Evolutionary conservation across 1,139 yeast species (phyloP), one percentile per base, ranked within the genome.

Genomic region (Hansenula sp.): DNA sequence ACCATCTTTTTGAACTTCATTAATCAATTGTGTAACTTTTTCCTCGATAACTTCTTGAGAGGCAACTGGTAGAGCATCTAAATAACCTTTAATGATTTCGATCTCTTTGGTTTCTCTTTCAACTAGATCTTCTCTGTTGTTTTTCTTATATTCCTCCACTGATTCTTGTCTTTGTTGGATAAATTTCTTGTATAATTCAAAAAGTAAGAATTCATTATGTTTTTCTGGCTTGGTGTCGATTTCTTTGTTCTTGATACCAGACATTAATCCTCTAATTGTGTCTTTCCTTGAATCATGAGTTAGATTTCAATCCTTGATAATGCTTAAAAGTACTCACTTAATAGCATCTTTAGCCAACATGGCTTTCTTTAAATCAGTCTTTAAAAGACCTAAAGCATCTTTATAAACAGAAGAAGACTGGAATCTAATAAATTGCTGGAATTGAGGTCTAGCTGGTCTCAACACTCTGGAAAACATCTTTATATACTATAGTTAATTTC

Each of bases 211-310:
- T 50, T 79, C 83, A 38, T 73, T 71, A 29, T 66, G 61, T 19
- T 68, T 62, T 7, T 70, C 60, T 6, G 65, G 74, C 38, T 70
- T 66, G 17, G 63, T 62, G 33, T 74, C 78, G 40, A 80, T 75
- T 51, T 79, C 83, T 39, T 73, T 67, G 59, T 81, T 80, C 60
- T 81, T 80, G 46, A 79, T 71, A 16, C 71, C 73, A 6, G 84
- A 68, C 55, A 81, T 62, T 11, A 81, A 65, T 13, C 75, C 68
- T 47, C 80, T 69, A 32, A 80, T 68, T 1, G 82, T 79, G 37
- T 74, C 77, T 52, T 79, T 79, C 47, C 60, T 57, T 32, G 20
- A 20, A 13, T 48, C n/a, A 10, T 50, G 31, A 12, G 7, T n/a
- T 14, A 17, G 6, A 20, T 18, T 16, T 4, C 14, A 18, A 4